These are phyloP conservation scores for Colletotrichum orbiculare DNA, from an alignment of 2,329 filamentous ascomycete species.

Conservation along the genomic window DNA sequence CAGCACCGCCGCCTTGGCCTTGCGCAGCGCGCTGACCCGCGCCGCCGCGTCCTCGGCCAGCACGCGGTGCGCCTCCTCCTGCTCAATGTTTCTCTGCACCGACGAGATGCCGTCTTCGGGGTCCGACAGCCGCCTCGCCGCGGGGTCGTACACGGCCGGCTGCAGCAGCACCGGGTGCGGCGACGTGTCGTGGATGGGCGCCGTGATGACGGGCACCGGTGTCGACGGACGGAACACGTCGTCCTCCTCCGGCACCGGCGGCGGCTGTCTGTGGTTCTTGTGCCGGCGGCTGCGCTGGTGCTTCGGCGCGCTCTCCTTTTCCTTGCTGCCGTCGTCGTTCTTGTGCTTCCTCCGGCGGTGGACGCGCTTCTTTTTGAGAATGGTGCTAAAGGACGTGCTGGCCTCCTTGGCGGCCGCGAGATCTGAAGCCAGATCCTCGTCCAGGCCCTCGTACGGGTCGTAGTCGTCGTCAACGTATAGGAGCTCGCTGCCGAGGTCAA, in stretches of 20 bases:
- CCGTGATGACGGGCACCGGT: conserved; percentile 55
- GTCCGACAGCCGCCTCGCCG: conserved; percentile 32
- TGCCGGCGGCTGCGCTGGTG: conserved; percentile 39
- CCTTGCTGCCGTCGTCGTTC: conserved; percentile 43
- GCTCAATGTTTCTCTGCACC: conserved; percentile 68
- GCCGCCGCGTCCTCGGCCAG: conserved; percentile 68
- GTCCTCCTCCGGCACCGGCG: conserved; percentile 31
- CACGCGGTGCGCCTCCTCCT: conserved; percentile 65
- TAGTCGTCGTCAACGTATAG: conserved; percentile 40
- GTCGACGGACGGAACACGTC: conserved; percentile 42
- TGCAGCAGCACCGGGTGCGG: conserved; percentile 65
- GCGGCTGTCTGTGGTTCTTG: conserved; percentile 40
- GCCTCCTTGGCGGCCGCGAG: conserved; percentile 48
- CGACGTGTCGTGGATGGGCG: conserved; percentile 61
- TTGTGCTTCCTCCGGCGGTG: conserved; percentile 51
- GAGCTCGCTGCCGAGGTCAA: conserved; percentile 44
- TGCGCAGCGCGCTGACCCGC: conserved; percentile 64
- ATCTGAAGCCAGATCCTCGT: conserved; percentile 47
- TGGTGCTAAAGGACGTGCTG: conserved; percentile 56
- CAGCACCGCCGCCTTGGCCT: conserved; percentile 70
- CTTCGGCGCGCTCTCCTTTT: conserved; percentile 34
- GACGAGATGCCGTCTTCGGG: conserved; percentile 62
- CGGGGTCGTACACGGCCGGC: conserved; percentile 67
- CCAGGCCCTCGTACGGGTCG: conserved; percentile 46
- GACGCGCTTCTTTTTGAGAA: conserved; percentile 58